A percentile compares a stretch with the other conserved stretches of the same genome.
Evolutionary conservation across 305 asterid species (phyloP).

Genomic region (Rubia occidens): DNA sequence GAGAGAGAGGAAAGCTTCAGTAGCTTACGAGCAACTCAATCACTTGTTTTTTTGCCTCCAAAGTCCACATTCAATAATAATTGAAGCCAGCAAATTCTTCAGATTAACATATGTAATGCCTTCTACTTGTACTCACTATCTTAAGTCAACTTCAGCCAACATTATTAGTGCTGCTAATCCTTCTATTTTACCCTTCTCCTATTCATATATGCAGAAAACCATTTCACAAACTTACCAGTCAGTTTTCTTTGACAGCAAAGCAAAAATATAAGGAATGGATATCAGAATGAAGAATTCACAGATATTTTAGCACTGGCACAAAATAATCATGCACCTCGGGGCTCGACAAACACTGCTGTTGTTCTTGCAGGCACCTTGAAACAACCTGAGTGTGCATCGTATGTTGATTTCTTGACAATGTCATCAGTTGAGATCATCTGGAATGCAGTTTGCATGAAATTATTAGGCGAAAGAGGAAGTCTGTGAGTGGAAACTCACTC

Average conservation of each 20-base stretch:
- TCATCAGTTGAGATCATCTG: conserved; percentile 64
- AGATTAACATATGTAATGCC: conserved; percentile 12
- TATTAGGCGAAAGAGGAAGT: background rate
- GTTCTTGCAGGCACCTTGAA: conserved; percentile 72
- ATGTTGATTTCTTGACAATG: conserved; percentile 53
- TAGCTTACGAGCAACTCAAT: conserved; percentile 25
- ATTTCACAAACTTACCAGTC: background rate
- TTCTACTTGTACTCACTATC: conserved; percentile 17
- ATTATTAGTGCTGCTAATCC: conserved; percentile 2
- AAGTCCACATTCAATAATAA: conserved; percentile 11
- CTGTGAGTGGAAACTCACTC: background rate
- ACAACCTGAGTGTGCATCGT: conserved; percentile 49
- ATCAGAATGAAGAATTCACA: background rate
- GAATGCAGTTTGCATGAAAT: conserved; percentile 5
- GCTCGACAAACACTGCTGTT: conserved; percentile 61
- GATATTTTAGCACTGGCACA: background rate
- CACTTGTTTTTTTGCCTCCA: conserved; percentile 21
- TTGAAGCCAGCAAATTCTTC: conserved; percentile 5
- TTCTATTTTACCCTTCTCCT: background rate
- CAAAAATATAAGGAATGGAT: background rate
- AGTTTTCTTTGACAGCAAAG: background rate
- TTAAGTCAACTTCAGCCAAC: conserved; percentile 23
- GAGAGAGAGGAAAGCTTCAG: conserved; percentile 9
- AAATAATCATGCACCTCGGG: conserved; percentile 25
- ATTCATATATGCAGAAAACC: background rate